phyloP scores from a whole-genome alignment of 345 rosid species.

The Populus pruinosa region DNA sequence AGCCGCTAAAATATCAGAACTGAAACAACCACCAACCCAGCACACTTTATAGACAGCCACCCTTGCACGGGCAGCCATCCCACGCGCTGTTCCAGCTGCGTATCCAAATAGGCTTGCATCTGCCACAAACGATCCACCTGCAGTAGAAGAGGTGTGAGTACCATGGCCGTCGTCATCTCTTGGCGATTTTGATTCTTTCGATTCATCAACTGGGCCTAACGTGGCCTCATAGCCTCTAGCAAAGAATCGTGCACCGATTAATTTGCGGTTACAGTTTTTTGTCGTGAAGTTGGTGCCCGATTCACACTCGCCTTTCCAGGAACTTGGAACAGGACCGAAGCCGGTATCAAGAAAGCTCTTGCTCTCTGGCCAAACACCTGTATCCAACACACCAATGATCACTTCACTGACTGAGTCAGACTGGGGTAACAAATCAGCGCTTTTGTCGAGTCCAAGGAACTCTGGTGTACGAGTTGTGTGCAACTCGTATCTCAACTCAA shows the following conservation, averaged over 20 bases:
- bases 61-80: slow-evolving; percentile 24
- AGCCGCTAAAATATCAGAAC: slow-evolving; percentile 36
- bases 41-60: slow-evolving; percentile 24
- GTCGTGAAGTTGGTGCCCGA: slow-evolving; percentile 21
- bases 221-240: slow-evolving; percentile 36
- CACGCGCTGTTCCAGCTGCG: slow-evolving; percentile 25
- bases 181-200: slow-evolving; percentile 39
- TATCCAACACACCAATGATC: slow-evolving; percentile 35
- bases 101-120: slow-evolving; percentile 23
- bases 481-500: slow-evolving; percentile 33
- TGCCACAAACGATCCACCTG: slow-evolving; percentile 19
- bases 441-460: slow-evolving; percentile 36
- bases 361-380: slow-evolving; percentile 43
- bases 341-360: slow-evolving; percentile 35
- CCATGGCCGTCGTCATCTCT: slow-evolving; percentile 45
- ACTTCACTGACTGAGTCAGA: slow-evolving; percentile 30
- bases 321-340: slow-evolving; percentile 29
- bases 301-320: slow-evolving; percentile 31
- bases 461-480: slow-evolving; percentile 43
- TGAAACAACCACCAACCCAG: slow-evolving; percentile 36
- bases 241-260: slow-evolving; percentile 36
- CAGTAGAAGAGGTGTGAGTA: slow-evolving; percentile 33
- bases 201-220: slow-evolving; percentile 30
- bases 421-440: slow-evolving; percentile 21
- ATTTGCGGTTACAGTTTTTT: slow-evolving; percentile 20